These are phyloP conservation scores for Eimeria sp. DNA, from an alignment of 169 alveolate species.

Conservation along the genomic window DNA sequence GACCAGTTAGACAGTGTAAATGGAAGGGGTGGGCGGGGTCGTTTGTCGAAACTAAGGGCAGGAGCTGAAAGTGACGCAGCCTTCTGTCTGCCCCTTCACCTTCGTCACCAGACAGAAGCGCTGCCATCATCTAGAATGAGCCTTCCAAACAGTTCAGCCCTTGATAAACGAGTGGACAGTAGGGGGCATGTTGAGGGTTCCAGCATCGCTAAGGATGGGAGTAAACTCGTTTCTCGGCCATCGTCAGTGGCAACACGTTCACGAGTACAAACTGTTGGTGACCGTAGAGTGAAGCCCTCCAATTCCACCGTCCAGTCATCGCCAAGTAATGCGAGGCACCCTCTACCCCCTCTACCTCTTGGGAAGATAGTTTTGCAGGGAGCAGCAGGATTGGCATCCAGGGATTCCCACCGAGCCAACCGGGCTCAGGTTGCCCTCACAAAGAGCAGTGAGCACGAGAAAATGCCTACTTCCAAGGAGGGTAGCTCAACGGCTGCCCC, in stretches of 20 bases:
- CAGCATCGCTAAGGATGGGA: constrained; percentile 31
- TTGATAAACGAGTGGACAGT: constrained; percentile 31
- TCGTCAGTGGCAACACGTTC: constrained; percentile 25
- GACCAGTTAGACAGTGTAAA: neutral
- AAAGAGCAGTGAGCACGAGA: constrained; percentile 19
- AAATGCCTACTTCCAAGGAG: neutral
- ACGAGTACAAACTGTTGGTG: neutral
- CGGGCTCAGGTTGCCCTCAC: constrained; percentile 2
- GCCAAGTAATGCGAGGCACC: constrained; percentile 21
- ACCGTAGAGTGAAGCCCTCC: neutral
- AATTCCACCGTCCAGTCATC: neutral
- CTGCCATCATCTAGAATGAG: neutral
- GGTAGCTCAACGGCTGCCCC: constrained; percentile 16
- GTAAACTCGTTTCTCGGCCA: constrained; percentile 10
- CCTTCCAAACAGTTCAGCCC: neutral
- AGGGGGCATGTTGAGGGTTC: neutral
- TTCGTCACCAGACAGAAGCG: constrained; percentile 6
- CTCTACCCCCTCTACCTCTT: constrained; percentile 17
- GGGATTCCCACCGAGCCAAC: constrained; percentile 16
- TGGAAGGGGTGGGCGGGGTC: neutral
- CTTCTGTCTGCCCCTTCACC: neutral
- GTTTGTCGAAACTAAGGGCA: neutral
- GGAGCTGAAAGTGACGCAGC: constrained; percentile 26
- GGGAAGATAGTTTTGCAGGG: constrained; percentile 22
- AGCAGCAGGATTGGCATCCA: constrained; percentile 5